These are phyloP conservation scores for Warburgia ugandensis DNA, from an alignment of 164 flowering plant species.

Conservation along the genomic window DNA sequence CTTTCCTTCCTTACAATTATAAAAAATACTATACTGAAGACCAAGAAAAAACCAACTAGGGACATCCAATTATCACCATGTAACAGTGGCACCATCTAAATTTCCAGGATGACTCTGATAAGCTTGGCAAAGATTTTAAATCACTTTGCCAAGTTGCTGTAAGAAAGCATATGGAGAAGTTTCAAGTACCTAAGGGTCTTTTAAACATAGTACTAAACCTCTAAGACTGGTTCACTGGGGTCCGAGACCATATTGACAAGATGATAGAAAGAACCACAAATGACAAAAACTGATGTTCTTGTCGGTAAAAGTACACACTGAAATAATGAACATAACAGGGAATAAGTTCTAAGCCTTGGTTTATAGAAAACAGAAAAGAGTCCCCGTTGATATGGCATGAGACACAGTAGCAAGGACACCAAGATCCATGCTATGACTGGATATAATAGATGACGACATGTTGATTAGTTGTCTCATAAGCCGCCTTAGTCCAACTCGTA, in stretches of 20 bases:
- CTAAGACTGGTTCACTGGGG: no score
- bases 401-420: constrained; percentile 97
- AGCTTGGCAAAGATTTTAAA: no score
- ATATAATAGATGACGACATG: constrained; percentile 91
- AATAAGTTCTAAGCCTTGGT: constrained; percentile 55
- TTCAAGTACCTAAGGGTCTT: no score
- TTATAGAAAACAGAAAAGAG: constrained; percentile 81
- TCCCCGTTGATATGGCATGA: constrained; percentile 82
- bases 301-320: not conserved
- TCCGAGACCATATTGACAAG: no score
- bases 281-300: no score
- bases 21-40: not conserved
- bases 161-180: no score
- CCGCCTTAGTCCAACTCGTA: constrained; percentile 91
- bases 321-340: not conserved
- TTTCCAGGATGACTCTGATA: no score
- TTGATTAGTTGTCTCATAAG: constrained; percentile 65
- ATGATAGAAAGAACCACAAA: no score
- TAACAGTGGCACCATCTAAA: no score
- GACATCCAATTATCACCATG: no score
- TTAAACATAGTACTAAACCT: no score
- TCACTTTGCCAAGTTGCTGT: no score
- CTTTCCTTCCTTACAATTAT: not conserved
- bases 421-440: constrained; percentile 97
- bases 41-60: not conserved